Evolutionary conservation across 2,329 filamentous ascomycete genomes (phyloP), one percentile per base, ranked within the genome.

Genomic region (Cylindrodendrum hubeiense): DNA sequence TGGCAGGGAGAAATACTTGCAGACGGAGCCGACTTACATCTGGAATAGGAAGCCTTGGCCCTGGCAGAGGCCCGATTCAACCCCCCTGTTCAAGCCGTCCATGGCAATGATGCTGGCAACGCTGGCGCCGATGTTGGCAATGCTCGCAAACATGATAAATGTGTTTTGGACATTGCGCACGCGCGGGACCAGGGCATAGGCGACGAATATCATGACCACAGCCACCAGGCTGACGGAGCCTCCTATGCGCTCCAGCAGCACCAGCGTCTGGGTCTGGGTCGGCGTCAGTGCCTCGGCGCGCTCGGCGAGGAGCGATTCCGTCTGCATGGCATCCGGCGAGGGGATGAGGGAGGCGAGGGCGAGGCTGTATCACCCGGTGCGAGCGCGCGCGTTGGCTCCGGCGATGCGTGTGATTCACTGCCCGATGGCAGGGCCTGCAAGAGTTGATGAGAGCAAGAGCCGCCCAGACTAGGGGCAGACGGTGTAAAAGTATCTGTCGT

Each of bases 101-200:
- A 89, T 87, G 6, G 90, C 91, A 51, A 95, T 93, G 26, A 94
- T 81, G 51, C 91, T 93, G 12, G 90, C 93, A 46, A 85, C 79
- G 69, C 87, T 87, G 13, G 87, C 87, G 2, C 87, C 87, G 5
- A 89, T 77, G 67, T 90, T 90, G 64, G 87, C 85, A 26, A 89
- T 81, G 21, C 87, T 89, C 6, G 87, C 87, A 70, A 89, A 89
- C 24, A 89, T 81, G 54, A 90, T 89, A 67, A 90, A 90, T 1
- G 86, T 87, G 71, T 89, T 89, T 17, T 87, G 87, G 0, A 90
- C 85, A 21, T 87, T 88, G 15, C 87, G 85, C 19, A 88, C 80
- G 3, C 84, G 79, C 55, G 84, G 87, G 53, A 85, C 85, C 2
- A 83, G 53, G 13, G 77, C 80, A 63, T 85, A 90, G 13, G 86